Conservation (phyloP, 2,329 filamentous ascomycete species). For the Colletotrichum filicis region DNA sequence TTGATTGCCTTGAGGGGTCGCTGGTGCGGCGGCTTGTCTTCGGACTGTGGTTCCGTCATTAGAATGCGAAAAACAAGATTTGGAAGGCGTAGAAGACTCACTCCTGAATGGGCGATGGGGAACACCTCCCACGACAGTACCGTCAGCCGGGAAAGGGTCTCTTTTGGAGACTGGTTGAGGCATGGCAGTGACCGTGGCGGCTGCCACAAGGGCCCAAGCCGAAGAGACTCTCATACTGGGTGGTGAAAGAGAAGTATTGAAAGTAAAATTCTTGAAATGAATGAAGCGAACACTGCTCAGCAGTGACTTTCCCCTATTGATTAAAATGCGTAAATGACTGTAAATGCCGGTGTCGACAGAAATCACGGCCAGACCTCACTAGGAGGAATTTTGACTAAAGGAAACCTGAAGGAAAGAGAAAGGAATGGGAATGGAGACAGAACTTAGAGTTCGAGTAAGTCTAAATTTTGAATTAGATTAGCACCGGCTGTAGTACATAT, state of each 20-base stretch:
- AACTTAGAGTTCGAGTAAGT: slow-evolving; percentile 10
- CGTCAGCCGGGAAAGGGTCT: slow-evolving; percentile 27
- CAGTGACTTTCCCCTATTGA: slow-evolving; percentile 11
- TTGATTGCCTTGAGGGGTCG: slow-evolving; percentile 28
- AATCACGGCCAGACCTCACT: slow-evolving; percentile 27
- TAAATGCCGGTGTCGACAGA: slow-evolving; percentile 12
- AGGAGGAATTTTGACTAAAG: slow-evolving; percentile 12
- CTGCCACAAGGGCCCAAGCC: slow-evolving; percentile 14
- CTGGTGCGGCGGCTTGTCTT: slow-evolving; percentile 23
- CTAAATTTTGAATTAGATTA: slow-evolving; percentile 33
- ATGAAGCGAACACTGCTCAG: slow-evolving; percentile 23
- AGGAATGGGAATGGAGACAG: slow-evolving; percentile 1
- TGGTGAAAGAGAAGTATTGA: not conserved
- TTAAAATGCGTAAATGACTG: slow-evolving; percentile 29
- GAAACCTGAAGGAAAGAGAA: not conserved
- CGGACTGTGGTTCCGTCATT: slow-evolving; percentile 5
- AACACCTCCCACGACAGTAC: slow-evolving; percentile 23
- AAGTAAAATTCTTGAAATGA: not conserved
- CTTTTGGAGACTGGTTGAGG: slow-evolving; percentile 23
- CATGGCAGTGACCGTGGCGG: slow-evolving; percentile 23
- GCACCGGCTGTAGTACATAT: slow-evolving; percentile 5
- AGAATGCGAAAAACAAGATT: not conserved
- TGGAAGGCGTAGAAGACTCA: not conserved
- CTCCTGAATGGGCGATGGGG: slow-evolving; percentile 24
- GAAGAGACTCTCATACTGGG: slow-evolving; percentile 26